Conservation (phyloP, 2,329 filamentous ascomycete species). For the Didymosphaeria variabile region DNA sequence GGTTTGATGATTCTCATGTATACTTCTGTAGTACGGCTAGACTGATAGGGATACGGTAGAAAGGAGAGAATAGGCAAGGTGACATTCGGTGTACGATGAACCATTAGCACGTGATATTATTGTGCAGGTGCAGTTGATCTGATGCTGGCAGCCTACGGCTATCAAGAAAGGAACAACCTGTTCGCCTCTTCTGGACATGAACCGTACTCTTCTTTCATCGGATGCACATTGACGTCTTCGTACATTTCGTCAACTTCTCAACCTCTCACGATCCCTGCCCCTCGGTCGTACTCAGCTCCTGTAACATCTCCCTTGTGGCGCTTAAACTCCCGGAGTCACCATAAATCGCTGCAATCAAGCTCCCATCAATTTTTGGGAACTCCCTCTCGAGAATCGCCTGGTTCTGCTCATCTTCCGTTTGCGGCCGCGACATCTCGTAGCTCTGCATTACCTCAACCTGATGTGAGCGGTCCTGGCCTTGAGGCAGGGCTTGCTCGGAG, state of each 20-base stretch:
- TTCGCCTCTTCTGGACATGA: too few species aligned
- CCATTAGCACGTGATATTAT: too few species aligned
- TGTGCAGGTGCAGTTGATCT: too few species aligned
- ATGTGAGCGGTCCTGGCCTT: conserved; percentile 52
- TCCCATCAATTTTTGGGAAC: conserved; percentile 56
- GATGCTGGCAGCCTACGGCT: too few species aligned
- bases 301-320: conserved; percentile 56
- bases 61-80: too few species aligned
- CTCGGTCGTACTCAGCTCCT: conserved; percentile 42
- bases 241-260: neutral
- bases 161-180: too few species aligned
- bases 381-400: conserved; percentile 54
- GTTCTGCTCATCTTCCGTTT: conserved; percentile 53
- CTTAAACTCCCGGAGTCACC: conserved; percentile 52
- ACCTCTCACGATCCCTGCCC: neutral
- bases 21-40: too few species aligned
- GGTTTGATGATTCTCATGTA: too few species aligned
- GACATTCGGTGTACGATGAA: too few species aligned
- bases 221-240: neutral
- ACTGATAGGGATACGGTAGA: too few species aligned
- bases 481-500: conserved; percentile 50
- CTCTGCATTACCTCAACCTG: conserved; percentile 55
- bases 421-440: conserved; percentile 41
- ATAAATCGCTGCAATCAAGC: conserved; percentile 57
- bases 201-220: neutral